These are phyloP conservation scores for Aspergillus brasiliensis DNA, from an alignment of 2,329 filamentous ascomycete genomes.

Conservation along the genomic window DNA sequence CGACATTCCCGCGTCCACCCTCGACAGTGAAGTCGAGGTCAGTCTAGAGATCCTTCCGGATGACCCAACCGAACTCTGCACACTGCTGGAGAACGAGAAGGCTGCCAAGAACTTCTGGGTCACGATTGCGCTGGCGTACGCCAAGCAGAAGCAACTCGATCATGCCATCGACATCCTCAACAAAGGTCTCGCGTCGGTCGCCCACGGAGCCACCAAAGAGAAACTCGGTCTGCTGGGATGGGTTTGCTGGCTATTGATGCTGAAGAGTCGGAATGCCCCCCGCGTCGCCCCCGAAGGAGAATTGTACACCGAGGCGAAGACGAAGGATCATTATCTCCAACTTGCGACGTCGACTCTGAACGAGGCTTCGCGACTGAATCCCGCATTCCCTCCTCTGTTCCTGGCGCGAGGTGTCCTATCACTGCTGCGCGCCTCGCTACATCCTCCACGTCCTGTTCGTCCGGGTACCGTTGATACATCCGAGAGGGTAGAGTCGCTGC, in stretches of 20 bases:
- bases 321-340: conserved; percentile 91
- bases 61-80: conserved; percentile 92
- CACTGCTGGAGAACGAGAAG: conserved; percentile 89
- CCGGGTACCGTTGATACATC: conserved; percentile 65
- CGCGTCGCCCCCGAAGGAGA: conserved; percentile 66
- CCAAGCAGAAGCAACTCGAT: conserved; percentile 91
- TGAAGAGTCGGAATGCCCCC: conserved; percentile 82
- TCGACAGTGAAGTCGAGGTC: conserved; percentile 78
- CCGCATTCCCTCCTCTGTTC: conserved; percentile 86
- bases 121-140: conserved; percentile 94
- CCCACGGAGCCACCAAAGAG: conserved; percentile 72
- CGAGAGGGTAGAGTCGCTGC: conserved; percentile 76
- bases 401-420: conserved; percentile 88
- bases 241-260: conserved; percentile 87
- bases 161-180: conserved; percentile 72
- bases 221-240: conserved; percentile 81
- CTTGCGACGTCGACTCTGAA: conserved; percentile 89
- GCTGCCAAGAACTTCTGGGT: conserved; percentile 95
- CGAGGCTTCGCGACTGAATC: conserved; percentile 92
- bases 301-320: conserved; percentile 72
- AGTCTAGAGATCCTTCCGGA: conserved; percentile 88
- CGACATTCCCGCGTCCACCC: conserved; percentile 64
- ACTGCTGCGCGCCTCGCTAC: conserved; percentile 82
- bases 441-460: conserved; percentile 68
- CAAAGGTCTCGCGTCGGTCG: conserved; percentile 72